A percentile compares a stretch with the other conserved stretches of the same genome.
phyloP scores from a whole-genome alignment of 805 yeast genomes.

The Metschnikowia proteae region DNA sequence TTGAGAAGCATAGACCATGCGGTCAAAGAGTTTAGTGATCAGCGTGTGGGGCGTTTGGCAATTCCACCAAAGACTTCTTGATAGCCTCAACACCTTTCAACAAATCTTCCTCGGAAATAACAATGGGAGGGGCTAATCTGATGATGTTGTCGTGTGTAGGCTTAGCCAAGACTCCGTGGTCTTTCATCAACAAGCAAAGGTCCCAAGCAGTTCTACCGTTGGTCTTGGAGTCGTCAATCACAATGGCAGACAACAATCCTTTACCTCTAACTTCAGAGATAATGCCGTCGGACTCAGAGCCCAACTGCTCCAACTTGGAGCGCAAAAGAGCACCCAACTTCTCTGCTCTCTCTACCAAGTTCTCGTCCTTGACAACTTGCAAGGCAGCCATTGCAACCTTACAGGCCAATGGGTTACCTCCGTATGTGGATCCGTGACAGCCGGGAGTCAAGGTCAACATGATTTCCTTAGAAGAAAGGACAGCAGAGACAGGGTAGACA shows the following conservation, averaged over 20 bases:
- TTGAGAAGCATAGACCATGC: background rate
- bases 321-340: constrained; percentile 69
- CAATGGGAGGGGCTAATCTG: constrained; percentile 94
- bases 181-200: constrained; percentile 83
- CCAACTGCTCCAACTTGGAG: constrained; percentile 51
- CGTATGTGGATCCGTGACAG: constrained; percentile 96
- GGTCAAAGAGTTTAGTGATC: constrained; percentile 31
- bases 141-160: constrained; percentile 96
- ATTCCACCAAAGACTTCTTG: constrained; percentile 49
- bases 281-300: constrained; percentile 48
- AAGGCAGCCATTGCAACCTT: constrained; percentile 91
- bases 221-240: constrained; percentile 78
- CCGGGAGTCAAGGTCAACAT: constrained; percentile 91
- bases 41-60: constrained; percentile 52
- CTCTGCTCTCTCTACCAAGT: constrained; percentile 72
- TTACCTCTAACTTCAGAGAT: constrained; percentile 71
- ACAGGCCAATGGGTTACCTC: constrained; percentile 95
- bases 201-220: constrained; percentile 96
- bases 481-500: constrained; percentile 88
- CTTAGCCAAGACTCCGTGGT: constrained; percentile 86
- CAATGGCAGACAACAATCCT: constrained; percentile 88
- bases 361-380: constrained; percentile 84
- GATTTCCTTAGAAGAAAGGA: constrained; percentile 82
- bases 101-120: constrained; percentile 83
- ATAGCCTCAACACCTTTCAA: constrained; percentile 77